Evolutionary conservation across 306 rosid genomes (phyloP), one percentile per base, ranked within the genome.

Genomic region (Comarum palustre): DNA sequence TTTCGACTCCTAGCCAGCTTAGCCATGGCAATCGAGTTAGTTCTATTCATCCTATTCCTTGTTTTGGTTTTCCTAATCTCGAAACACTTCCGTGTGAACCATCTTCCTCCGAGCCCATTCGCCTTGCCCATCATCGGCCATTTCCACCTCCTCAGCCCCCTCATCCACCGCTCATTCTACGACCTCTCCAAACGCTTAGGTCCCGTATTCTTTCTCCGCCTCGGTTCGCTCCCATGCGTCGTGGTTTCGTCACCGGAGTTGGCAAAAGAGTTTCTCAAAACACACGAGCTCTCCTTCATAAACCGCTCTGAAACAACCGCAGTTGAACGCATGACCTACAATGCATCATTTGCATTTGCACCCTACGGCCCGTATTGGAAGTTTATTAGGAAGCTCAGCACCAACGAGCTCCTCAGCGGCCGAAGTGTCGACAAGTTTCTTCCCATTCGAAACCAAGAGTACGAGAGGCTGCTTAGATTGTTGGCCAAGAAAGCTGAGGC

Each of bases 331-430:
- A 69, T 87, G 1, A 75, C 78, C 11, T 77, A 87, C 38, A 24
- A 81, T 14, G 58, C 85, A 1, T 69, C 86, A 0, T 46, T 79
- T 0, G 75, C 82, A 12, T 83, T 81, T 74, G 78, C 71, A 9
- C 84, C 90, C 59, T 68, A 74, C 5, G 86, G 77, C 32, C 84
- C 84, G 4, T 86, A 83, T 15, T 86, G 84, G 90, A 83, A 78
- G 51, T 81, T 86, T 62, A 70, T 80, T 0, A 66, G 73, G 14
- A 86, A 78, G 42, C 68, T 83, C 25, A 78, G 70, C 74, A 73
- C 65, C 78, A 81, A 70, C 45, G 80, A 83, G 64, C 84, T 71
- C 7, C 78, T 86, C 3, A 78, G 81, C 5, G 78, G 64, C 22
- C 74, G 76, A 10, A 76, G 74, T 1, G 55, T 80, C 0, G 71